These are phyloP conservation scores for Agarophyton chilense DNA, from an alignment of 23 red algal genomes.

Conservation along the genomic window DNA sequence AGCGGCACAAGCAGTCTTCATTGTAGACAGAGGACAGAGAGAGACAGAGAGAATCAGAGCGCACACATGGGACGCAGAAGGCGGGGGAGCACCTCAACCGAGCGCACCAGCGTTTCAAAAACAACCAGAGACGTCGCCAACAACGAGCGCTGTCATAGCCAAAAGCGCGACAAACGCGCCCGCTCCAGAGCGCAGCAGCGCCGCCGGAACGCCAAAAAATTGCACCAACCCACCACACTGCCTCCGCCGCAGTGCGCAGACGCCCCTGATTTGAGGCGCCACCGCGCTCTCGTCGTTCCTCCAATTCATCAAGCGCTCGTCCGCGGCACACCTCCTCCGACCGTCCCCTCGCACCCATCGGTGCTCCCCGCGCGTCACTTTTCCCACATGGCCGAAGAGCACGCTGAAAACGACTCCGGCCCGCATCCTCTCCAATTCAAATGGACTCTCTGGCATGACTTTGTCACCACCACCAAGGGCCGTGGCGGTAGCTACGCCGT, in stretches of 20 bases:
- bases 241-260: background rate
- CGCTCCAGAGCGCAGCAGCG: background rate
- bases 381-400: slow-evolving; percentile 17
- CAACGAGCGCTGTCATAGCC: background rate
- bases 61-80: background rate
- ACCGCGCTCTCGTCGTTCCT: background rate
- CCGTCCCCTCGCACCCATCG: background rate
- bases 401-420: background rate
- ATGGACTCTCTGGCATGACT: slow-evolving; percentile 96
- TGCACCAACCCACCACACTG: background rate
- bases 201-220: background rate
- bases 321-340: background rate
- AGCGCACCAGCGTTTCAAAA: background rate
- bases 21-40: too few species aligned
- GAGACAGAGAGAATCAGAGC: too few species aligned
- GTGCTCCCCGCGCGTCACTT: background rate
- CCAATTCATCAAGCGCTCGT: background rate
- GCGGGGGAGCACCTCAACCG: background rate
- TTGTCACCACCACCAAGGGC: slow-evolving; percentile 16
- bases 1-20: too few species aligned
- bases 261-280: background rate
- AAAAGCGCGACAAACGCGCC: background rate
- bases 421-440: slow-evolving; percentile 90
- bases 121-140: background rate
- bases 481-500: slow-evolving; percentile 39